These are phyloP conservation scores for Mycocentrospora acerina DNA, from an alignment of 2,329 filamentous ascomycete species.

Conservation along the genomic window DNA sequence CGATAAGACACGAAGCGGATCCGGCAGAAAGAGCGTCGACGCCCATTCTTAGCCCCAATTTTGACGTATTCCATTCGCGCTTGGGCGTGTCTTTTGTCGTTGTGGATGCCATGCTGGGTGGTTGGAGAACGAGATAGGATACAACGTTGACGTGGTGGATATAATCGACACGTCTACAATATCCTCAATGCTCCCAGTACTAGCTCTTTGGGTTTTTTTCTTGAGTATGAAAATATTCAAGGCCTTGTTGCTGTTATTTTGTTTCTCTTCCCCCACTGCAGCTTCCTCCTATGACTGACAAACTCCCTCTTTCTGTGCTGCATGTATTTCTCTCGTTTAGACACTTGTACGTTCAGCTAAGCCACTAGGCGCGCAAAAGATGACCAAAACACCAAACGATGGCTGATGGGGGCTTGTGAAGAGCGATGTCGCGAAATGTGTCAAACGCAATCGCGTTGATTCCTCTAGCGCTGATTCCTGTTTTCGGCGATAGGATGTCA, in stretches of 20 bases:
- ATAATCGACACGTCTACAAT: no score
- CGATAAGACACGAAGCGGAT: slow-evolving; percentile 72
- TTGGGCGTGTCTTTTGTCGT: neutral
- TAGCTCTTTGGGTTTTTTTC: no score
- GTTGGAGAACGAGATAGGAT: no score
- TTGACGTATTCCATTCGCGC: slow-evolving; percentile 70
- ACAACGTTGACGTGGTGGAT: no score
- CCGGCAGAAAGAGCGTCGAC: slow-evolving; percentile 70
- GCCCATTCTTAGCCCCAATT: slow-evolving; percentile 65
- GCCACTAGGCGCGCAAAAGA: no score
- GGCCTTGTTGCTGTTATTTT: neutral
- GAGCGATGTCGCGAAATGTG: no score
- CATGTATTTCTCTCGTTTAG: slow-evolving; percentile 22
- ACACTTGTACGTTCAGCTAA: neutral
- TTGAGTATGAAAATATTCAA: neutral
- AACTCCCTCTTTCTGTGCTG: slow-evolving; percentile 29
- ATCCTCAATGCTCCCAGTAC: no score
- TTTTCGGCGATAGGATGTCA: no score
- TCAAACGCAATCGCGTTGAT: no score
- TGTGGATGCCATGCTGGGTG: slow-evolving; percentile 4
- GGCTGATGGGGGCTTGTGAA: no score
- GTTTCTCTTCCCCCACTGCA: slow-evolving; percentile 35
- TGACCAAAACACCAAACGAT: no score
- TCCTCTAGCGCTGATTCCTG: no score
- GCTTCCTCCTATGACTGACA: slow-evolving; percentile 29